A percentile compares a stretch with the other conserved stretches of the same genome.
Evolutionary conservation across 495 filamentous ascomycete genomes (phyloP).

Genomic region (Lineolata rhizophorae): DNA sequence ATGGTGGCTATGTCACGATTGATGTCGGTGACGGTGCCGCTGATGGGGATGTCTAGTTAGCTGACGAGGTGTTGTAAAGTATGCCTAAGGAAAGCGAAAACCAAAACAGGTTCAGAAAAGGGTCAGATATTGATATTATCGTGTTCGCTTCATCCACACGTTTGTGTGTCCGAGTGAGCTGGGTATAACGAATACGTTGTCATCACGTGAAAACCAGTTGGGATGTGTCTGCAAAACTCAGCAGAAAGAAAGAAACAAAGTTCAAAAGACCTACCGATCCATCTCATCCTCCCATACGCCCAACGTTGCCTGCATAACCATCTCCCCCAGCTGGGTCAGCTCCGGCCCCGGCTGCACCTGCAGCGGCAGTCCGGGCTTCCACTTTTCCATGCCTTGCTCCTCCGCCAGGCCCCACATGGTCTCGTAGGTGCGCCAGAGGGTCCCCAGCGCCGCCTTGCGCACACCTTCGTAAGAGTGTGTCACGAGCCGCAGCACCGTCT

Average conservation of each 20-base stretch:
- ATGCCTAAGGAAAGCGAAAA: slow-evolving; percentile 3
- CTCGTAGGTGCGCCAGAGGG: slow-evolving; percentile 80
- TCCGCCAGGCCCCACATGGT: slow-evolving; percentile 80
- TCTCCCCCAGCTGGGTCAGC: slow-evolving; percentile 66
- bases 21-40: slow-evolving; percentile 78
- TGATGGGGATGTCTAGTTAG: slow-evolving; percentile 23
- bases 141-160: slow-evolving; percentile 80
- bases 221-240: slow-evolving; percentile 4
- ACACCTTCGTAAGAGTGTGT: slow-evolving; percentile 88
- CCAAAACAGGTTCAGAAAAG: slow-evolving; percentile 7
- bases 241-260: slow-evolving; percentile 18
- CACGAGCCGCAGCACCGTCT: slow-evolving; percentile 51
- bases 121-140: slow-evolving; percentile 43
- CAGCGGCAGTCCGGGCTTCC: slow-evolving; percentile 72
- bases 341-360: slow-evolving; percentile 54
- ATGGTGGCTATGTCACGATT: slow-evolving; percentile 87
- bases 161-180: slow-evolving; percentile 94
- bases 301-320: slow-evolving; percentile 67
- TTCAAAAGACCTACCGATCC: slow-evolving; percentile 52
- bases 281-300: slow-evolving; percentile 71
- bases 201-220: slow-evolving; percentile 42
- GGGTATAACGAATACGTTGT: slow-evolving; percentile 75
- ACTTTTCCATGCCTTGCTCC: slow-evolving; percentile 53
- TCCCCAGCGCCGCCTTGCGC: slow-evolving; percentile 72
- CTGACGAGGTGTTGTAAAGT: neutral